phyloP scores from a whole-genome alignment of 2,329 filamentous ascomycete species.

The Colletotrichum sp. region DNA sequence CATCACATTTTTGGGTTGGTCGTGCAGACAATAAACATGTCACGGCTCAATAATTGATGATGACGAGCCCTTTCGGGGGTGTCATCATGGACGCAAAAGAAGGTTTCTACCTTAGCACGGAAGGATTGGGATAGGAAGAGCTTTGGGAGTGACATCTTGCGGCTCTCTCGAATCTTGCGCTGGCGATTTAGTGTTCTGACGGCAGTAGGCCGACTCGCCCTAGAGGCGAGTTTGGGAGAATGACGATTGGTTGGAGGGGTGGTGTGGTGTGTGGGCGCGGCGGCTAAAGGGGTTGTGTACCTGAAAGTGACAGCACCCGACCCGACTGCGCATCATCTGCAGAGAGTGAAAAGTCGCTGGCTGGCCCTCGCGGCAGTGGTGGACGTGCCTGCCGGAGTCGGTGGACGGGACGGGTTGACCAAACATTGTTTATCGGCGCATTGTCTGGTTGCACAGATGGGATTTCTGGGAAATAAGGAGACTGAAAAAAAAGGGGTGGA shows the following conservation, averaged over 20 bases:
- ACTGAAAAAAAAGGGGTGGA: neutral
- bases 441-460: neutral
- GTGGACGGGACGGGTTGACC: neutral
- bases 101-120: neutral
- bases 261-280: neutral
- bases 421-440: neutral
- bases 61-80: neutral
- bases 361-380: neutral
- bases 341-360: neutral
- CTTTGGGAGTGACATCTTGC: neutral
- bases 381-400: neutral
- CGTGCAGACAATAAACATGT: neutral
- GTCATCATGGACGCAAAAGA: neutral
- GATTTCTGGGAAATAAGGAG: neutral
- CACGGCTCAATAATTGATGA: neutral
- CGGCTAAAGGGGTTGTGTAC: neutral
- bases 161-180: neutral
- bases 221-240: neutral
- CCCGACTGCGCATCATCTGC: neutral
- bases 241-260: neutral
- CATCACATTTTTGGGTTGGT: neutral
- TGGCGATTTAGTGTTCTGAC: slow-evolving; percentile 4
- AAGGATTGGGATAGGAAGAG: neutral
- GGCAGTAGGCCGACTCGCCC: neutral
- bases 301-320: neutral